Base-by-base conservation (phyloP, 495 filamentous ascomycete species). In the Trichodelitschia bisporula region DNA sequence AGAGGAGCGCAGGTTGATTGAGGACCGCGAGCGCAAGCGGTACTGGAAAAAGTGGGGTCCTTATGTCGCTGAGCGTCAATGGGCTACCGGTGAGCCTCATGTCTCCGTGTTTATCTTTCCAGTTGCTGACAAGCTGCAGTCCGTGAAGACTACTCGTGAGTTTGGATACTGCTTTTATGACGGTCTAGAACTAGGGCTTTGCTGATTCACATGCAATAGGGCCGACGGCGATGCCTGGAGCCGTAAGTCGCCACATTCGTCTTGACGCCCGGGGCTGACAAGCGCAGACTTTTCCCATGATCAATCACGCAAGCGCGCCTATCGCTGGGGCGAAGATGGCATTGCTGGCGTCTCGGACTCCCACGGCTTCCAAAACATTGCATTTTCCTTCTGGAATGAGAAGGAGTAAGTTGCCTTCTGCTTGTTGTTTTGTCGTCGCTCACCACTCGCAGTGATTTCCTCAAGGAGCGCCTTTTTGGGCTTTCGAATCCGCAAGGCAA, bases 1-100 rank as follows among this genome's bases (percentile, higher is more conserved):
- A 47, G 84, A 95, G 55, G 84, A 92, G 57, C 70, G 71, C 49
- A 67, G 84, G 18, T 58, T 95, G 38, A 73, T 72, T 49, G 73
- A 91, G 50, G 86, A 93, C 50, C 61, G 63, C 14, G 64, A 79
- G 31, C 66, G 76, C 25, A 61, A 42, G 26, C 73, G 69, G 45
- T 92, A 92, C 54, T 93, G 84, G 83, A 91, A 93, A 64, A 71
- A 68, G 61, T 93, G 82, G 82, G 83, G 83, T 32, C 59, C 72
- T 17, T 79, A 78, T 47, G 60, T 73, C 34, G 62, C 71, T 28
- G 66, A 72, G 45, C 57, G 80, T 46, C 80, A 91, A 55, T 91
- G 80, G 80, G 79, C 80, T 28, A 90, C 78, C 32, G 73, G 73
- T 70, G 53, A 42, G 62, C 51, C 35, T 24, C 11, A 17, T 30